Base-by-base conservation (phyloP, 1,284 basidiomycete genomes). In the Hemileia vastatrix region DNA sequence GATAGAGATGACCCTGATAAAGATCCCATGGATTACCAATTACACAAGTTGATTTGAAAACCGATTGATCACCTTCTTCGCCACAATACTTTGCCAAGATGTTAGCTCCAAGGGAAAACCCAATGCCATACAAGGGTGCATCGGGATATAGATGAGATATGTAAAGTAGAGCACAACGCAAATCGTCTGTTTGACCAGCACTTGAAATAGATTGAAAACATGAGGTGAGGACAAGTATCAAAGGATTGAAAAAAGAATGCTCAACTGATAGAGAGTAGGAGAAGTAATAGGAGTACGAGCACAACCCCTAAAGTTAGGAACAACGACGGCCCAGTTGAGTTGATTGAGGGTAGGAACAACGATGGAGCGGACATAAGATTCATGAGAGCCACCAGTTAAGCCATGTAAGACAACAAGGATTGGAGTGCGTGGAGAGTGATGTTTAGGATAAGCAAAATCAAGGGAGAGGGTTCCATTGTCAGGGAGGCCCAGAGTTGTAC, bases 21-120 rank as follows among this genome's bases (percentile, higher is more conserved):
- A 65, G 13, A 66, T 90, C 82, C 85, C 88, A 92, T 6, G 90
- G 90, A 81, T 90, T 69, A 36, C 83, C 92, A 27, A 97, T 78
- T 19, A 84, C 84, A 74, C 87, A 85, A 24, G 83, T 91, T 0
- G 86, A 83, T 51, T 79, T 80, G 18, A 98, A 77, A n/a, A 90
- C 83, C 65, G 85, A 87, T 6, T 79, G 71, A n/a, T 82, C 80
- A 6, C 87, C 87, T 72, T 93, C 87, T 76, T 95, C 86, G 4
- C 88, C 91, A 54, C 94, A 79, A 76, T 95, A 96, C 66, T 90
- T 83, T n/a, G 89, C 86, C 66, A 98, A 78, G 47, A 97, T 86
- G 71, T 90, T 90, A 43, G 92, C 90, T 55, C 94, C 95, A 51
- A 99, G 83, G 2, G 90, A 95, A 78, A 96, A 98, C 4, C 91